These are phyloP conservation scores for Penicillium occitanis DNA, from an alignment of 2,329 filamentous ascomycete species.

Conservation along the genomic window DNA sequence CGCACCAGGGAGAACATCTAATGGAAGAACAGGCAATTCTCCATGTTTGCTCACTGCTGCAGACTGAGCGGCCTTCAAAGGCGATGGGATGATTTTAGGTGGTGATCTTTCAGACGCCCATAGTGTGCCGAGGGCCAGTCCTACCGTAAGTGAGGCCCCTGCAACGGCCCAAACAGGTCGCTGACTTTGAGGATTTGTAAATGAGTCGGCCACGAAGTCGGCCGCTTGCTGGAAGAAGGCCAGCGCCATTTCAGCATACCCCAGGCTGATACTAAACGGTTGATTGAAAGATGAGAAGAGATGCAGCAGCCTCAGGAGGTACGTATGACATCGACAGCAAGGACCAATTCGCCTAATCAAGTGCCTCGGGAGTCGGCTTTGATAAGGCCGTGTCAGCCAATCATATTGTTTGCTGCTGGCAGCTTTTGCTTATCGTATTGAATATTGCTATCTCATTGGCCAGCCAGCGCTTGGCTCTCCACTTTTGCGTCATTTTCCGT, in stretches of 20 bases:
- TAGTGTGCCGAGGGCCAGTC: constrained; percentile 33
- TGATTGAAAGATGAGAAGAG: background rate
- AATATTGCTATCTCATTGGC: no score
- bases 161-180: constrained; percentile 37
- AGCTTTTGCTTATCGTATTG: background rate
- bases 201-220: constrained; percentile 36
- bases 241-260: constrained; percentile 24
- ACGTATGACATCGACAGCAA: background rate
- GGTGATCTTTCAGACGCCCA: constrained; percentile 24
- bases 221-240: constrained; percentile 36
- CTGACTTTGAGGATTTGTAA: constrained; percentile 32
- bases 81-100: constrained; percentile 35
- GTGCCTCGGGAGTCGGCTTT: background rate
- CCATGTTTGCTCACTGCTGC: constrained; percentile 39
- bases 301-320: background rate
- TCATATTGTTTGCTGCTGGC: background rate
- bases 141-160: constrained; percentile 38
- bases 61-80: constrained; percentile 36
- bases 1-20: constrained; percentile 61
- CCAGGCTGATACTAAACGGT: background rate
- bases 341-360: background rate
- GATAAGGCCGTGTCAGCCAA: background rate
- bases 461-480: background rate
- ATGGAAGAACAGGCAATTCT: constrained; percentile 61
- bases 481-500: background rate